Base-by-base conservation (phyloP, 2,329 filamentous ascomycete genomes). In the Fusarium circinatum region DNA sequence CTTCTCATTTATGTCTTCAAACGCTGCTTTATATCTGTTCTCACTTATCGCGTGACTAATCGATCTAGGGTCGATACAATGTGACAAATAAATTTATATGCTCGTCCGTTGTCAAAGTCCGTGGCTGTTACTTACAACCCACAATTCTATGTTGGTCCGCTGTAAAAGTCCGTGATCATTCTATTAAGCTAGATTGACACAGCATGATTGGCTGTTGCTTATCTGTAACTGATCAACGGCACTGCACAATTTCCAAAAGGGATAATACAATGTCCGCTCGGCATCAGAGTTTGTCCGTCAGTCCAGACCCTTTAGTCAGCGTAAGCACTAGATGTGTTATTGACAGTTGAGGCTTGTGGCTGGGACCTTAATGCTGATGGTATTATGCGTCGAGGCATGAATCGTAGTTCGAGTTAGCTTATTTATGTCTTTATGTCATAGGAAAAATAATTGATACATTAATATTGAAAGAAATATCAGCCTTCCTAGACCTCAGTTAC, bases 71-170 rank as follows among this genome's bases (percentile, higher is more conserved):
- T n/a, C n/a, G n/a, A n/a, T n/a, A n/a, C n/a, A n/a, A n/a, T n/a
- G n/a, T n/a, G n/a, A 28, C 44, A 11, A 48, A 48, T 6, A 4
- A 11, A 1, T 0, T 6, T 0, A 6, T 15, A 0, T 17, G 20
- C 20, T 30, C 26, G 45, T 30, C 45, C 45, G 20, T 10, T 13
- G 8, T 48, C 26, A 30, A 48, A 48, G 45, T 48, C 45, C 45
- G 26, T 28, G 13, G 6, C 20, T 28, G 6, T 11, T 6, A 15
- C 9, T 28, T 7, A 28, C 4, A 48, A 2, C 18, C 26, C 45
- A 28, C 20, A 48, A 48, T 15, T 28, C 6, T 3, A 22, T 4
- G 3, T 28, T 48, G 13, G 6, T 48, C 45, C 26, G 45, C 26
- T 2, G 3, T 8, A 11, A 22, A 47, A 48, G 45, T 48, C 45